Percentiles rank a stretch among this genome's conserved stretches.
Conservation (phyloP, 2,329 filamentous ascomycete species). For the Colletotrichum sp. region DNA sequence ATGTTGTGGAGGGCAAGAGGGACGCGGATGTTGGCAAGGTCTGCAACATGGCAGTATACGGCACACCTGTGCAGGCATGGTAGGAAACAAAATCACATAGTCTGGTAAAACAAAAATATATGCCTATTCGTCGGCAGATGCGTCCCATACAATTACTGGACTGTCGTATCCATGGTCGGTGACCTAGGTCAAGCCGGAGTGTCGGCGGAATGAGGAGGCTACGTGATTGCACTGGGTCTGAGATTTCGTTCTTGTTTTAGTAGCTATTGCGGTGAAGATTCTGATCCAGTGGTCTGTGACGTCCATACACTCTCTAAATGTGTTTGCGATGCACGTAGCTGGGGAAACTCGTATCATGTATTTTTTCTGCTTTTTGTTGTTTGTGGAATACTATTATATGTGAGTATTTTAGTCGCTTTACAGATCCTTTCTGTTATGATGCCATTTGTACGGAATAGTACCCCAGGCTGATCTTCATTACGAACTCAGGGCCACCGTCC, state of each 20-base stretch:
- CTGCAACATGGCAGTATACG: background rate
- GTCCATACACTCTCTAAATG: background rate
- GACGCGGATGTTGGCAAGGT: background rate
- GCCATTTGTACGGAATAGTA: too few relatives aligned
- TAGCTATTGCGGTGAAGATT: too few relatives aligned
- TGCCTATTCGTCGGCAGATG: fast-evolving
- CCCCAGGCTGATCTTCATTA: too few relatives aligned
- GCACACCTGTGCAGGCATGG: background rate
- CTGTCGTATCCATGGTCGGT: background rate
- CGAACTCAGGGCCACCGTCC: background rate
- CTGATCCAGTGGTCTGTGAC: too few relatives aligned
- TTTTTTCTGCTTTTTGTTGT: too few relatives aligned
- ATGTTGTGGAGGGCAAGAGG: background rate
- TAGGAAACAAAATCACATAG: background rate
- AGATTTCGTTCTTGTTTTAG: too few relatives aligned
- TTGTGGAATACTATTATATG: too few relatives aligned
- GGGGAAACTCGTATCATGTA: too few relatives aligned
- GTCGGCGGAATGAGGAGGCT: background rate
- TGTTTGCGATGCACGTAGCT: background rate
- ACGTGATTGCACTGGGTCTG: too few relatives aligned
- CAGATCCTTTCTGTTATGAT: too few relatives aligned
- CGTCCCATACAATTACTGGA: too few relatives aligned
- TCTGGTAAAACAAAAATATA: fast-evolving
- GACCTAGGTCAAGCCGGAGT: fast-evolving
- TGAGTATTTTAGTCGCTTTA: too few relatives aligned